These are phyloP conservation scores for Furcasterigmium furcatum DNA, from an alignment of 2,329 filamentous ascomycete genomes.

Conservation along the genomic window DNA sequence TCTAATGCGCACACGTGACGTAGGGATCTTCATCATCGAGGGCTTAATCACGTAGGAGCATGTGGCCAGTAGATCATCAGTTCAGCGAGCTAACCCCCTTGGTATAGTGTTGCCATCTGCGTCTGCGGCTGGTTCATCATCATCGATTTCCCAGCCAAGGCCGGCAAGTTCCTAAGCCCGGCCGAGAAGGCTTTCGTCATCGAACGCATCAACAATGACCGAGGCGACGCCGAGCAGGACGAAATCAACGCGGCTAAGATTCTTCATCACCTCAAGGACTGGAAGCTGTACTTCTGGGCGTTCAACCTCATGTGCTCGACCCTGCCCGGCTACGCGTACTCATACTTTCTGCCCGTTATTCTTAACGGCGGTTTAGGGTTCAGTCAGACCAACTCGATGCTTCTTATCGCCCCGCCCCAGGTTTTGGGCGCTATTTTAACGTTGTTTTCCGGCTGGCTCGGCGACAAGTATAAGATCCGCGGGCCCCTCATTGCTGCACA, in stretches of 20 bases:
- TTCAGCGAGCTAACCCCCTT: no score
- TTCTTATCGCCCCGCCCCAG: constrained; percentile 20
- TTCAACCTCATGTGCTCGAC: constrained; percentile 26
- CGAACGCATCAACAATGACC: constrained; percentile 24
- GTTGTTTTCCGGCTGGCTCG: constrained; percentile 12
- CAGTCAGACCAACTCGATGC: constrained; percentile 22
- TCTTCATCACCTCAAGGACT: constrained; percentile 24
- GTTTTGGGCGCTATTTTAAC: constrained; percentile 15
- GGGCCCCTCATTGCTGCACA: constrained; percentile 14
- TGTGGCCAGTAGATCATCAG: no score
- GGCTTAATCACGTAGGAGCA: constrained; percentile 16
- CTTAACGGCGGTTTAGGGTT: constrained; percentile 30
- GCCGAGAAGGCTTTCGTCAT: constrained; percentile 22
- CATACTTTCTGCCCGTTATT: constrained; percentile 33
- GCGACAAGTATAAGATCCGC: constrained; percentile 16
- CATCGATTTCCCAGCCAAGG: constrained; percentile 17
- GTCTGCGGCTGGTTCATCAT: constrained; percentile 15
- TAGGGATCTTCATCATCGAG: constrained; percentile 14
- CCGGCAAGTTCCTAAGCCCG: constrained; percentile 18
- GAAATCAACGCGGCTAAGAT: constrained; percentile 17
- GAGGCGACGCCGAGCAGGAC: constrained; percentile 15
- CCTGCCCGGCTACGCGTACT: constrained; percentile 25
- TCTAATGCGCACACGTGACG: no score
- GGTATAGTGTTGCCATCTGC: constrained; percentile 18
- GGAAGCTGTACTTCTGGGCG: constrained; percentile 30